These are phyloP conservation scores for Paramarasmius palmivorus DNA, from an alignment of 1,284 basidiomycete genomes.

Conservation along the genomic window DNA sequence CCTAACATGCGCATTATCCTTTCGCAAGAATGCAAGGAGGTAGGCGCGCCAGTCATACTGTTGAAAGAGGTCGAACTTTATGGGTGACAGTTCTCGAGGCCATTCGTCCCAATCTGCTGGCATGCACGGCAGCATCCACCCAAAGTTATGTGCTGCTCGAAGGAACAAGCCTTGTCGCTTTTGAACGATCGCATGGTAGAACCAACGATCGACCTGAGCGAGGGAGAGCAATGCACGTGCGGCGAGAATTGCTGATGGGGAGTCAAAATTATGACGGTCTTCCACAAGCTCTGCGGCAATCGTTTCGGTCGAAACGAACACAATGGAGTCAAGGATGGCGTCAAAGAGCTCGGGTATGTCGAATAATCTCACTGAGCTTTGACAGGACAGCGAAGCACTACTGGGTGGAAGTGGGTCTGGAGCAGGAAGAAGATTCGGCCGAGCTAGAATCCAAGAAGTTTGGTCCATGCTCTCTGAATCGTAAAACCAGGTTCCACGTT, in stretches of 20 bases:
- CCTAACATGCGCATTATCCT: neutral
- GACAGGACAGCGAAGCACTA: too few species aligned
- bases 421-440: too few species aligned
- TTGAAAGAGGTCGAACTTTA: neutral
- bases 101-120: conserved; percentile 3
- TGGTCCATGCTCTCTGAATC: too few species aligned
- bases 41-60: neutral
- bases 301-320: too few species aligned
- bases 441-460: too few species aligned
- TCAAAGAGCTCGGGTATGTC: too few species aligned
- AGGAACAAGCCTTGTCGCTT: neutral
- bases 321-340: too few species aligned
- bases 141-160: neutral
- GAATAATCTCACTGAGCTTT: too few species aligned
- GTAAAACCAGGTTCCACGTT: too few species aligned
- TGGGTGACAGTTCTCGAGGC: neutral
- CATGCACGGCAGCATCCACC: conserved; percentile 1
- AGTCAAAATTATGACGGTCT: neutral
- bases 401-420: too few species aligned
- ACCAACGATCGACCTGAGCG: conserved; percentile 1
- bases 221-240: neutral
- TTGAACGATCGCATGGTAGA: neutral
- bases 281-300: too few species aligned
- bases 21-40: neutral
- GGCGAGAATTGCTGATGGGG: neutral